phyloP scores from a whole-genome alignment of 2,329 filamentous ascomycete genomes.

The Xylaria sp. region DNA sequence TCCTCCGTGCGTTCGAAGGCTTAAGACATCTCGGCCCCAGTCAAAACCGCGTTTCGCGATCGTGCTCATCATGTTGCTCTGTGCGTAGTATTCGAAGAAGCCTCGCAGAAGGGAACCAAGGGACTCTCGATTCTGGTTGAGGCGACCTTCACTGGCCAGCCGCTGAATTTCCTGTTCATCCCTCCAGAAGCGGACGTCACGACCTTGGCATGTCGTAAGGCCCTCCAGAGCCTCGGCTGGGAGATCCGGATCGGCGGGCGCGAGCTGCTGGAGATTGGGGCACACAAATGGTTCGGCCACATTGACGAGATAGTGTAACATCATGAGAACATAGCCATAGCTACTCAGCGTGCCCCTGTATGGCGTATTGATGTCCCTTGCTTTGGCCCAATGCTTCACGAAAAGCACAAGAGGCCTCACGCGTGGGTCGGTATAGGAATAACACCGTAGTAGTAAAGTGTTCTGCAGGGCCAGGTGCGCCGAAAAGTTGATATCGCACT shows the following conservation, averaged over 20 bases:
- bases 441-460: conserved; percentile 79
- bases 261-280: conserved; percentile 74
- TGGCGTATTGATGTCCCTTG: conserved; percentile 80
- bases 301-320: conserved; percentile 87
- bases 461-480: conserved; percentile 84
- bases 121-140: conserved; percentile 71
- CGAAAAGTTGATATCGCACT: conserved; percentile 91
- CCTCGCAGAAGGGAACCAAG: conserved; percentile 74
- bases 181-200: conserved; percentile 76
- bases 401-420: conserved; percentile 81
- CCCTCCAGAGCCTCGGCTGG: conserved; percentile 44
- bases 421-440: conserved; percentile 76
- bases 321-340: conserved; percentile 92
- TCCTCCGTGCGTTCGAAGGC: conserved; percentile 71
- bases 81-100: conserved; percentile 87
- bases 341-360: conserved; percentile 86
- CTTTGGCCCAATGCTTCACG: conserved; percentile 88
- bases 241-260: conserved; percentile 42
- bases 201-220: conserved; percentile 60
- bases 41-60: conserved; percentile 65
- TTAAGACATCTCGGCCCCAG: conserved; percentile 80
- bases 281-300: conserved; percentile 78
- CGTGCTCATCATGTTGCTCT: conserved; percentile 57
- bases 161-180: conserved; percentile 70
- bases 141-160: conserved; percentile 58